A percentile compares a stretch with the other conserved stretches of the same genome.
Conservation (phyloP, 257 asterid species). For the Solanum medicagineum region DNA sequence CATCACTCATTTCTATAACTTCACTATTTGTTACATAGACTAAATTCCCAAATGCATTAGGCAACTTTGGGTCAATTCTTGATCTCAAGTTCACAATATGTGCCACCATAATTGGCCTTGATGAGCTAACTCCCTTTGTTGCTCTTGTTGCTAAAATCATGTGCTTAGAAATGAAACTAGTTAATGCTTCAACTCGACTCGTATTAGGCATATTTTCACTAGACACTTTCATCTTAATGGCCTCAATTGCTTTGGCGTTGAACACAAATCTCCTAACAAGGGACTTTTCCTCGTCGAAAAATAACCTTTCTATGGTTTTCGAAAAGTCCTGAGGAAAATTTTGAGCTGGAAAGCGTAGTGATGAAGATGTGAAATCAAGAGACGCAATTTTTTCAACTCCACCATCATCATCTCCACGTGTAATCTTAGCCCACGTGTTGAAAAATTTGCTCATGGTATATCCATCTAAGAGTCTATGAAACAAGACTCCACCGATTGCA, state of each 20-base stretch:
- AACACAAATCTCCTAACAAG: neutral
- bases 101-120: neutral
- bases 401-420: neutral
- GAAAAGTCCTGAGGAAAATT: neutral
- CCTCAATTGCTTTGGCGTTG: neutral
- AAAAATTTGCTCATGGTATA: neutral
- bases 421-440: neutral
- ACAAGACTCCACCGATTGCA: neutral
- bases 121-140: neutral
- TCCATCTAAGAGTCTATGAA: neutral
- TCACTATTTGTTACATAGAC: neutral
- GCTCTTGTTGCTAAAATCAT: neutral
- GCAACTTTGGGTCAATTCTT: neutral
- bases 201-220: neutral
- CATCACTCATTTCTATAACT: neutral
- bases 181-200: neutral
- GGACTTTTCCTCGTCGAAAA: neutral
- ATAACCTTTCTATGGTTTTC: neutral
- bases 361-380: neutral
- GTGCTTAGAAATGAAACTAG: neutral
- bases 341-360: neutral
- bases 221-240: neutral
- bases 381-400: neutral
- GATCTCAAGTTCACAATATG: neutral
- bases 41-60: neutral